These are phyloP conservation scores for Daldinia decipiens DNA, from an alignment of 495 filamentous ascomycete genomes.

Conservation along the genomic window DNA sequence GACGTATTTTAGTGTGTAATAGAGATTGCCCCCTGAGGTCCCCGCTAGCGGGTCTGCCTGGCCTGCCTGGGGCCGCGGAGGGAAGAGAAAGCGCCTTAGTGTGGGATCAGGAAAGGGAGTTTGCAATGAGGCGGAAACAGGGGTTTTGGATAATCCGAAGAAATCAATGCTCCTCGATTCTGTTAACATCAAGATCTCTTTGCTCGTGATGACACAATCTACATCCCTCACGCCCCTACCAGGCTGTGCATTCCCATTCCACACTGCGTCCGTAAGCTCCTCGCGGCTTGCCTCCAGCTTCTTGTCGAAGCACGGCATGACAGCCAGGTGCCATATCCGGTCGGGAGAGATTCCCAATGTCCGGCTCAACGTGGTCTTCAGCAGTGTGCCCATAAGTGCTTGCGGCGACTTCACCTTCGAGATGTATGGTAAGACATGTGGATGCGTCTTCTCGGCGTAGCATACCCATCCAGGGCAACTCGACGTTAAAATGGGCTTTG, in stretches of 20 bases:
- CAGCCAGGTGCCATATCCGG: constrained; percentile 89
- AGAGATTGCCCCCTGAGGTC: constrained; percentile 88
- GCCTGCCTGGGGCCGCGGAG: constrained; percentile 43
- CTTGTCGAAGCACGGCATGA: constrained; percentile 99
- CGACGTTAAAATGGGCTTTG: constrained; percentile 83
- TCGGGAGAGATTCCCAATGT: constrained; percentile 75
- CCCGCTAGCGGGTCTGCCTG: constrained; percentile 61
- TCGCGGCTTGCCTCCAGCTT: constrained; percentile 95
- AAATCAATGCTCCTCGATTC: constrained; percentile 80
- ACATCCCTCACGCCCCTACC: constrained; percentile 79
- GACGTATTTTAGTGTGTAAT: constrained; percentile 79
- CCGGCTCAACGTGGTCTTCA: constrained; percentile 84
- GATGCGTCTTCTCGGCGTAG: constrained; percentile 97
- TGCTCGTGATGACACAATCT: constrained; percentile 96
- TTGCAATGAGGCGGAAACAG: constrained; percentile 49
- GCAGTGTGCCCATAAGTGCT: constrained; percentile 85
- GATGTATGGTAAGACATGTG: constrained; percentile 89
- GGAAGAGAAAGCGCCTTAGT: constrained; percentile 78
- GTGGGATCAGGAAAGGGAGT: constrained; percentile 72
- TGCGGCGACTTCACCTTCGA: constrained; percentile 94
- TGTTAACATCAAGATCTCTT: constrained; percentile 89
- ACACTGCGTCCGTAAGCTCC: constrained; percentile 85
- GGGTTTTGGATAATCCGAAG: constrained; percentile 69
- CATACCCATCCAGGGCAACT: constrained; percentile 98
- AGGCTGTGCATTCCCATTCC: constrained; percentile 62